Percentiles rank a stretch among this genome's conserved stretches.
phyloP scores from a whole-genome alignment of 1,139 yeast species.

The Geotrichum citri-aurantii region DNA sequence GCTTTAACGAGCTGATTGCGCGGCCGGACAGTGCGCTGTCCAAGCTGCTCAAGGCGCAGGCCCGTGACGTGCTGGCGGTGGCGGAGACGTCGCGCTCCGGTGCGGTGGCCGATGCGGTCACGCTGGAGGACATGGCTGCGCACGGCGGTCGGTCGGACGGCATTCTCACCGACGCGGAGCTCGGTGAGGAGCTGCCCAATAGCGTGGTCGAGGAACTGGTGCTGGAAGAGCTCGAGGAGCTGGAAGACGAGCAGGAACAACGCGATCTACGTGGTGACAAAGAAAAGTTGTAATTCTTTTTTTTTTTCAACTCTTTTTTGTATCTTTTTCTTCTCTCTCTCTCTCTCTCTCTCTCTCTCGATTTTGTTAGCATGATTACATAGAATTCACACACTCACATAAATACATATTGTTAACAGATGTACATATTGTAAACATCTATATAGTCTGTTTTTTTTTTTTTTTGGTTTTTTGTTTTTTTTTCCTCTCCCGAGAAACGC shows the following conservation, averaged over 20 bases:
- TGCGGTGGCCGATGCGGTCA: not conserved
- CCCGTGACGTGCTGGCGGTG: not conserved
- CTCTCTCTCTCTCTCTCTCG: too few species aligned
- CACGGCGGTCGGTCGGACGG: not conserved
- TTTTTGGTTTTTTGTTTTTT: too few species aligned
- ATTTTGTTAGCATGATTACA: too few species aligned
- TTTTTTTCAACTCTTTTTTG: too few species aligned
- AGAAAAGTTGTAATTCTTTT: not conserved
- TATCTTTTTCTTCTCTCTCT: too few species aligned
- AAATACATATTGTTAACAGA: too few species aligned
- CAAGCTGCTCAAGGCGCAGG: slow-evolving; percentile 1
- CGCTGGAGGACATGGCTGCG: not conserved
- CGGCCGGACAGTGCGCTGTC: slow-evolving; percentile 65
- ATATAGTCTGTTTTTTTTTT: too few species aligned
- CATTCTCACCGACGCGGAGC: not conserved
- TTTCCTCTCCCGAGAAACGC: too few species aligned
- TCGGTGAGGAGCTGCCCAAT: not conserved
- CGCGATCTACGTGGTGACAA: not conserved
- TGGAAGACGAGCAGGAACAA: slow-evolving; percentile 1
- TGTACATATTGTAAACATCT: too few species aligned
- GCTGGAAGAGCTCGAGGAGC: not conserved
- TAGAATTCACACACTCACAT: too few species aligned
- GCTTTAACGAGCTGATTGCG: slow-evolving; percentile 55
- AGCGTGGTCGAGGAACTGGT: not conserved
- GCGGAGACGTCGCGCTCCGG: not conserved